Conservation (phyloP, 2,329 filamentous ascomycete species). For the Curvularia spicifera region DNA sequence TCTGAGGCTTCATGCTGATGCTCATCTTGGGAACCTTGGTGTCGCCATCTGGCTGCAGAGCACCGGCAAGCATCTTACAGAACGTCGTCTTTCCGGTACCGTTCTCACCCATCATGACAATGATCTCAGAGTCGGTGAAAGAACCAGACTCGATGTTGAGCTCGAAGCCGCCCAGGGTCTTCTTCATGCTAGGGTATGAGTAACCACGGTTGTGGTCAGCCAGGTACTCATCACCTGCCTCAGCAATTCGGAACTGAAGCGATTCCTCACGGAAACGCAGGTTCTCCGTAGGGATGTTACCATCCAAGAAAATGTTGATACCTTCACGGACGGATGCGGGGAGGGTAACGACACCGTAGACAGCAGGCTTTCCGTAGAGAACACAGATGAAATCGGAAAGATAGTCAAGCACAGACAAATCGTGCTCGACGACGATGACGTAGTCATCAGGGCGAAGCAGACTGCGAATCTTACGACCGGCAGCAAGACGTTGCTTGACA, state of each 20-base stretch:
- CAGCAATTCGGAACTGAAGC: conserved; percentile 90
- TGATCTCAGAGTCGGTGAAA: conserved; percentile 97
- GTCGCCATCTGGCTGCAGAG: conserved; percentile 84
- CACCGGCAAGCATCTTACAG: conserved; percentile 93
- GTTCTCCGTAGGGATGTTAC: conserved; percentile 98
- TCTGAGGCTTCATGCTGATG: conserved; percentile 99
- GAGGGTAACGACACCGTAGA: conserved; percentile 97
- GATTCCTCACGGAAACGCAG: conserved; percentile 97
- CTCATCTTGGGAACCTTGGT: conserved; percentile 87
- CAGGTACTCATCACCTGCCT: conserved; percentile 86
- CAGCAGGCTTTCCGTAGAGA: conserved; percentile 91
- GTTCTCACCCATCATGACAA: conserved; percentile 99
- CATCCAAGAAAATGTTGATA: conserved; percentile 99
- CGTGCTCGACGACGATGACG: conserved; percentile 98
- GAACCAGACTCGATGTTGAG: conserved; percentile 80
- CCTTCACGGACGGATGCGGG: conserved; percentile 96
- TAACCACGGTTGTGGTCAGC: conserved; percentile 85
- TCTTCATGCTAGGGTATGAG: conserved; percentile 87
- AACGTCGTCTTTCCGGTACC: conserved; percentile 99
- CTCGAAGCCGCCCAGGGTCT: conserved; percentile 88
- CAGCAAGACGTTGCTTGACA: conserved; percentile 97
- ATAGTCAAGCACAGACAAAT: conserved; percentile 97
- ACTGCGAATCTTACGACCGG: conserved; percentile 89
- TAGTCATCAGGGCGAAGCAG: conserved; percentile 89
- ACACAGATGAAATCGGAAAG: conserved; percentile 98